A percentile compares a stretch with the other conserved stretches of the same genome.
phyloP scores from a whole-genome alignment of 2,329 filamentous ascomycete species.

The Xylaria arbuscula region DNA sequence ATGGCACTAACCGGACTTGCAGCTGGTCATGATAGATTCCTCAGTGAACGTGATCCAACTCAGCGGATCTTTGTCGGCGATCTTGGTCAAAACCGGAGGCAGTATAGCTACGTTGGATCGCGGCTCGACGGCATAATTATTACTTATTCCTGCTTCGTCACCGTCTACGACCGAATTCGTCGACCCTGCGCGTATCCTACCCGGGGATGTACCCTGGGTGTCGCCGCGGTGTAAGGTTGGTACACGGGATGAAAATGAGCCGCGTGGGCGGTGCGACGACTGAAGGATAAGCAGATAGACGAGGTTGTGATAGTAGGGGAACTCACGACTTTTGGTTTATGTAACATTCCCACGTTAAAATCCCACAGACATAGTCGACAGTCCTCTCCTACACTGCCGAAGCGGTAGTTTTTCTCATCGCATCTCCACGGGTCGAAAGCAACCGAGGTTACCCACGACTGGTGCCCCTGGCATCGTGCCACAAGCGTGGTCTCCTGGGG shows the following conservation, averaged over 20 bases:
- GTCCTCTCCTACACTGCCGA: constrained; percentile 96
- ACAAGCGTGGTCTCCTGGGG: constrained; percentile 85
- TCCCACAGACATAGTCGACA: constrained; percentile 93
- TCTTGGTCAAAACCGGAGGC: constrained; percentile 90
- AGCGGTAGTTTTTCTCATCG: constrained; percentile 93
- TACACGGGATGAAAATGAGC: constrained; percentile 64
- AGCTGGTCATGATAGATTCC: constrained; percentile 91
- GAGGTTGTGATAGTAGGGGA: constrained; percentile 29
- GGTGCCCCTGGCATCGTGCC: constrained; percentile 92
- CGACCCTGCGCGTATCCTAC: constrained; percentile 77
- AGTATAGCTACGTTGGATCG: constrained; percentile 84
- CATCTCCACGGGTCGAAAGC: constrained; percentile 98
- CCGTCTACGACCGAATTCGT: constrained; percentile 64
- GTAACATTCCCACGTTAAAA: constrained; percentile 96
- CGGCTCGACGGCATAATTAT: constrained; percentile 86
- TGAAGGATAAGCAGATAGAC: constrained; percentile 42
- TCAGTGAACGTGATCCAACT: constrained; percentile 95
- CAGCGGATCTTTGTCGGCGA: constrained; percentile 85
- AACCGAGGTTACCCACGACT: constrained; percentile 93
- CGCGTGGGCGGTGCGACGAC: constrained; percentile 67
- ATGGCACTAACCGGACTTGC: constrained; percentile 79
- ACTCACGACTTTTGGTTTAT: constrained; percentile 85
- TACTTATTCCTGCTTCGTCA: constrained; percentile 65
- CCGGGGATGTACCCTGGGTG: constrained; percentile 67
- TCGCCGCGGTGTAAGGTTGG: constrained; percentile 66